Percentiles rank a stretch among this genome's conserved stretches.
These are phyloP conservation scores for Gossypioides kirkii DNA, from an alignment of 345 rosid species.

Conservation along the genomic window DNA sequence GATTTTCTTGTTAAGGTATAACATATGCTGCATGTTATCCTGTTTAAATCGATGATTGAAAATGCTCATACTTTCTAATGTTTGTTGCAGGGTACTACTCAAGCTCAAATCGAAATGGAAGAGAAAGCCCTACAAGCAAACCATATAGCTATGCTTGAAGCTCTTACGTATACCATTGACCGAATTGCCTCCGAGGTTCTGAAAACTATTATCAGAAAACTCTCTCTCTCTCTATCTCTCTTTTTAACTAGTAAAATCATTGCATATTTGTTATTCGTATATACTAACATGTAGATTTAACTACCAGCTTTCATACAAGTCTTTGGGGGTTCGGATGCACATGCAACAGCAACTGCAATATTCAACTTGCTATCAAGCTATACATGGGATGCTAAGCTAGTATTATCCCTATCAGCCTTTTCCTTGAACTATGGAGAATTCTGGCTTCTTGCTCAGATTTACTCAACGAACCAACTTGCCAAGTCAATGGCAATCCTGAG, in stretches of 20 bases:
- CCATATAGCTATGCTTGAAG: slow-evolving; percentile 34
- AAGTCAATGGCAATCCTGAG: slow-evolving; percentile 60
- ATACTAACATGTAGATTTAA: neutral
- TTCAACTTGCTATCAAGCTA: slow-evolving; percentile 48
- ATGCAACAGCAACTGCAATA: slow-evolving; percentile 45
- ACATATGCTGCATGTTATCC: neutral
- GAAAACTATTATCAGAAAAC: neutral
- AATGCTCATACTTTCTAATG: neutral
- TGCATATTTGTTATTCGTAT: neutral
- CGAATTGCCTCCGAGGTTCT: slow-evolving; percentile 51
- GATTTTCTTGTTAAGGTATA: slow-evolving; percentile 24
- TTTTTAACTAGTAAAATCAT: neutral
- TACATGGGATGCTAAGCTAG: slow-evolving; percentile 71
- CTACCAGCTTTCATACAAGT: slow-evolving; percentile 52
- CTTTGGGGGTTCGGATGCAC: slow-evolving; percentile 52
- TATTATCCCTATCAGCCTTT: slow-evolving; percentile 39
- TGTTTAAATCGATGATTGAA: neutral
- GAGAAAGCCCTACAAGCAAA: slow-evolving; percentile 34
- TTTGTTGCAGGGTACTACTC: slow-evolving; percentile 15
- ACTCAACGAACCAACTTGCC: slow-evolving; percentile 1
- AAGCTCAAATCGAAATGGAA: slow-evolving; percentile 25
- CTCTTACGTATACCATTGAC: slow-evolving; percentile 39
- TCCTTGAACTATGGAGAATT: too few species aligned
- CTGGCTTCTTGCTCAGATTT: too few species aligned
- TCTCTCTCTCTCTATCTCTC: too few species aligned